phyloP scores from a whole-genome alignment of 2,329 filamentous ascomycete genomes.

The Fusarium goolgardi region DNA sequence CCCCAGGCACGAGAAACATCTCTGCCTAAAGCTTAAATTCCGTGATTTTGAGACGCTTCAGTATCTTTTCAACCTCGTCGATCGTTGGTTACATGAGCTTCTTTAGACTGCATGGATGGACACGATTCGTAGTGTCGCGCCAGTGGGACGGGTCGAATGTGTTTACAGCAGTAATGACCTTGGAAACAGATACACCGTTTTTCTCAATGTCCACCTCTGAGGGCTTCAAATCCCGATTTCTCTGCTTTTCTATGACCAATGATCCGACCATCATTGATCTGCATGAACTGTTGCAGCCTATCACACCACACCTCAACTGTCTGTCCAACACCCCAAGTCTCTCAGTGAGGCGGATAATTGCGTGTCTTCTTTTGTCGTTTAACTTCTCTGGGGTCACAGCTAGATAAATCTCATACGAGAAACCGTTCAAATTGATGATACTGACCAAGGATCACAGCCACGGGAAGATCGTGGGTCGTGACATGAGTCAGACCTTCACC shows the following conservation, averaged over 20 bases:
- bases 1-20: neutral
- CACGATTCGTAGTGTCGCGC: neutral
- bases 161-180: neutral
- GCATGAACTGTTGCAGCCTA: neutral
- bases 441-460: neutral
- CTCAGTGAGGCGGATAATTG: neutral
- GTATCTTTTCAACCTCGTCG: rapidly evolving
- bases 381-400: neutral
- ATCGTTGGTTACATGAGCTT: neutral
- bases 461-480: neutral
- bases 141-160: neutral
- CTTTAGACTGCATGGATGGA: neutral
- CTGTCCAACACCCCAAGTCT: neutral
- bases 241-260: neutral
- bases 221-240: neutral
- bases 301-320: neutral
- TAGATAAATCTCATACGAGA: rapidly evolving
- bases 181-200: too few species aligned
- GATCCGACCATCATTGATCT: neutral
- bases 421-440: neutral
- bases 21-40: neutral
- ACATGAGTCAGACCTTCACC: neutral
- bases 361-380: neutral
- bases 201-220: too few species aligned
- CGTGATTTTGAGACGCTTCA: neutral